Conservation (phyloP, 306 rosid genomes). For the Medicago ruthenica region DNA sequence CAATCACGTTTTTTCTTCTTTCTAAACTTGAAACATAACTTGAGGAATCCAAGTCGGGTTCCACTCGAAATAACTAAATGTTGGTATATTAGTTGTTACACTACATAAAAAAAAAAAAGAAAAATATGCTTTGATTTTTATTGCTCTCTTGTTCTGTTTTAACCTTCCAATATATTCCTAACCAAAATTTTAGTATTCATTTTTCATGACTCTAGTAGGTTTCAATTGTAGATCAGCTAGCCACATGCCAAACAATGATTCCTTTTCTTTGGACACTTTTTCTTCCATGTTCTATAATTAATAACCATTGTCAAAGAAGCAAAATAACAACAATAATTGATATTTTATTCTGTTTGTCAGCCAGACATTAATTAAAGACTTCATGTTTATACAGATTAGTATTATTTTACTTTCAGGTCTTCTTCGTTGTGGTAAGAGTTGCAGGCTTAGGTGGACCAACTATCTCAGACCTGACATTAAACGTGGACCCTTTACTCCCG, state of each 20-base stretch:
- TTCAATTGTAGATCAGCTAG: conserved; percentile 18
- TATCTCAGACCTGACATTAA: conserved; percentile 95
- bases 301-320: not conserved
- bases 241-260: not conserved
- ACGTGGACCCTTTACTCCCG: conserved; percentile 84
- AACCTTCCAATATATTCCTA: not conserved
- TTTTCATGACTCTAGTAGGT: conserved; percentile 6
- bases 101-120: too few species aligned
- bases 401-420: conserved; percentile 58
- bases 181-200: not conserved
- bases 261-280: not conserved
- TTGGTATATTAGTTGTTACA: not conserved
- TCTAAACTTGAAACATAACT: not conserved
- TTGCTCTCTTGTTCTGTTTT: too few species aligned
- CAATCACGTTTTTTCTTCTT: too few species aligned
- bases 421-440: conserved; percentile 97
- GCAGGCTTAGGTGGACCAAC: conserved; percentile 94
- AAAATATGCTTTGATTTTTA: too few species aligned
- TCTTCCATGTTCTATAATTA: not conserved
- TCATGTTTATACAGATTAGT: not conserved
- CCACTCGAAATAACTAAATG: not conserved
- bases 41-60: not conserved
- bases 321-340: conserved; percentile 1
- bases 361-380: not conserved
- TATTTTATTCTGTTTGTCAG: conserved; percentile 29